phyloP scores from a whole-genome alignment of 2,329 filamentous ascomycete species.

The Ophiostoma populinum region DNA sequence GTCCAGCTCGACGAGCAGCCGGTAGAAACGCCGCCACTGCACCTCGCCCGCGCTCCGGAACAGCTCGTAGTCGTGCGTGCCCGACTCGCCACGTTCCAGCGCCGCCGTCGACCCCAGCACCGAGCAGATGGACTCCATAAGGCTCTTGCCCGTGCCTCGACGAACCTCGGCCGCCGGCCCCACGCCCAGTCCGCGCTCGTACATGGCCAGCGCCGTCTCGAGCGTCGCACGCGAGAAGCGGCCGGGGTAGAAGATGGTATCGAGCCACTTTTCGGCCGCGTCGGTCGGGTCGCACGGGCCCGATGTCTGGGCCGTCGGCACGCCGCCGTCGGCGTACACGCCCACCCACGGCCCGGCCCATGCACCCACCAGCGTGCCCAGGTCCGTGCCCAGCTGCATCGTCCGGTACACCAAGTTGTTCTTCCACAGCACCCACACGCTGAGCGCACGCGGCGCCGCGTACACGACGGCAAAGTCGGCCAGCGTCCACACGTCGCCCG shows the following conservation, averaged over 20 bases:
- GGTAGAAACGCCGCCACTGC: constrained; percentile 84
- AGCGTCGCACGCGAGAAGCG: constrained; percentile 65
- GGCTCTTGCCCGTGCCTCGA: constrained; percentile 33
- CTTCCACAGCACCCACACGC: constrained; percentile 68
- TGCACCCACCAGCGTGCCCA: constrained; percentile 41
- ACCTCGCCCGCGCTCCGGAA: constrained; percentile 58
- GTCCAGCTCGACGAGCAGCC: constrained; percentile 70
- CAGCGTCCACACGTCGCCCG: constrained; percentile 62
- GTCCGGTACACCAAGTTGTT: constrained; percentile 66
- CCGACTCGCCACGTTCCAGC: constrained; percentile 41
- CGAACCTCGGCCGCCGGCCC: not conserved
- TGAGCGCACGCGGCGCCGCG: constrained; percentile 23
- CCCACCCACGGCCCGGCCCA: constrained; percentile 57
- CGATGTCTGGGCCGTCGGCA: constrained; percentile 37
- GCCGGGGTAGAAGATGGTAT: constrained; percentile 67
- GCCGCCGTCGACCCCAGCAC: constrained; percentile 53
- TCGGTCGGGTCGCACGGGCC: constrained; percentile 48
- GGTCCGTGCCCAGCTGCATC: constrained; percentile 54
- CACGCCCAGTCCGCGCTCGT: constrained; percentile 44
- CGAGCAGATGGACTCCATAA: constrained; percentile 61
- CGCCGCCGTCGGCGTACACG: constrained; percentile 42
- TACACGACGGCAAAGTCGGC: constrained; percentile 54
- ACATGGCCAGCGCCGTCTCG: constrained; percentile 69
- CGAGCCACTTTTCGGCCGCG: constrained; percentile 69
- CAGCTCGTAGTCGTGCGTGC: constrained; percentile 55